Evolutionary conservation across 1,284 basidiomycete genomes (phyloP).

Genomic region (Ceratobasidium sp.): DNA sequence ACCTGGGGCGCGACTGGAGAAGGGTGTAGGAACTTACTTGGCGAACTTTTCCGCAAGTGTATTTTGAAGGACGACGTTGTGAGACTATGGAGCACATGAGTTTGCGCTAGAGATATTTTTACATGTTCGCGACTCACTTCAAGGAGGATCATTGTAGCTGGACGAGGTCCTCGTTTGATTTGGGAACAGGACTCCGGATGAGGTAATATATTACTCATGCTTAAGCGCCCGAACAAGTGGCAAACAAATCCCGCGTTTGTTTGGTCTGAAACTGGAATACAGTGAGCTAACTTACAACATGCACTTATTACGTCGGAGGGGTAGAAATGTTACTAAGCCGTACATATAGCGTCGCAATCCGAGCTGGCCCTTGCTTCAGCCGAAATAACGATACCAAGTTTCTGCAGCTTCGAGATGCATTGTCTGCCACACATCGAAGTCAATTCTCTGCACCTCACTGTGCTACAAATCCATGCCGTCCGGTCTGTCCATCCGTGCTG

Average conservation of each 20-base stretch:
- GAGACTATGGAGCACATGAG: slow-evolving; percentile 67
- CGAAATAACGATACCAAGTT: no score
- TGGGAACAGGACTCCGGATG: neutral
- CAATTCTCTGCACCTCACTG: no score
- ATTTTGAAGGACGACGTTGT: slow-evolving; percentile 93
- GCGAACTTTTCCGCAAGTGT: slow-evolving; percentile 90
- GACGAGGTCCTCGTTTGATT: slow-evolving; percentile 27
- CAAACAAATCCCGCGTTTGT: slow-evolving; percentile 13
- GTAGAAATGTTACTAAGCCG: no score
- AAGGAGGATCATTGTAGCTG: slow-evolving; percentile 72
- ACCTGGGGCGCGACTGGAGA: slow-evolving; percentile 40
- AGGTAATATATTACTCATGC: slow-evolving; percentile 24
- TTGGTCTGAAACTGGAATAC: neutral
- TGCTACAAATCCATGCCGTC: no score
- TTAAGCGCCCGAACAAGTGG: neutral
- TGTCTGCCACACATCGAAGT: no score
- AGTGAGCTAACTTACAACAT: no score
- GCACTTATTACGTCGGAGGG: no score
- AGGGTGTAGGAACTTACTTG: slow-evolving; percentile 72
- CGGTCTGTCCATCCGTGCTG: no score
- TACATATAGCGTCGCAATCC: no score
- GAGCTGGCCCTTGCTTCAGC: no score
- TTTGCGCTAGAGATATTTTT: slow-evolving; percentile 28
- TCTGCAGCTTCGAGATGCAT: no score
- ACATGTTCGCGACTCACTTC: slow-evolving; percentile 64